A percentile compares a stretch with the other conserved stretches of the same genome.
phyloP scores from a whole-genome alignment of 2,329 filamentous ascomycete species.

The Cercospora sesami region DNA sequence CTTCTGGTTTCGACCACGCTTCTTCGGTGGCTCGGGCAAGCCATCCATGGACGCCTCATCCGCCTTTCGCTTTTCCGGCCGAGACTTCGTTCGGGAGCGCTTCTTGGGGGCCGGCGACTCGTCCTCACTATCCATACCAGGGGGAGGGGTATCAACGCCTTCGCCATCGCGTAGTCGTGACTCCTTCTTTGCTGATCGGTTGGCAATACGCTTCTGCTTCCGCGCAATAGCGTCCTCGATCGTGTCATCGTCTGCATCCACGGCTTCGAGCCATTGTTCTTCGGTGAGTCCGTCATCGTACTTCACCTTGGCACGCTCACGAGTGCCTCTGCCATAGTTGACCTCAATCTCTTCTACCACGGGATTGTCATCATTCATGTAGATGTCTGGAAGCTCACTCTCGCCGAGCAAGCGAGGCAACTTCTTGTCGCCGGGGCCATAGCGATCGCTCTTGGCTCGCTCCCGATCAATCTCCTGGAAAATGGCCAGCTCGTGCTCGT shows the following conservation, averaged over 20 bases:
- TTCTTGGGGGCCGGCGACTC: slow-evolving; percentile 72
- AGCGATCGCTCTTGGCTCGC: slow-evolving; percentile 63
- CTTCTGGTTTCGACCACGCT: slow-evolving; percentile 71
- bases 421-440: slow-evolving; percentile 67
- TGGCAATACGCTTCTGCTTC: slow-evolving; percentile 81
- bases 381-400: slow-evolving; percentile 88
- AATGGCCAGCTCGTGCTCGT: slow-evolving; percentile 70
- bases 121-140: slow-evolving; percentile 73
- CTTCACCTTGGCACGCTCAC: slow-evolving; percentile 89
- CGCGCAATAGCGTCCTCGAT: slow-evolving; percentile 90
- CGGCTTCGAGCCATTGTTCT: slow-evolving; percentile 97
- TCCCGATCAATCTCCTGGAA: slow-evolving; percentile 87
- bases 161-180: slow-evolving; percentile 37
- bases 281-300: slow-evolving; percentile 98
- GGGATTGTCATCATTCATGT: slow-evolving; percentile 81
- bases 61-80: slow-evolving; percentile 82
- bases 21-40: slow-evolving; percentile 73
- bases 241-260: slow-evolving; percentile 92
- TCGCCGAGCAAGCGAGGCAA: slow-evolving; percentile 82
- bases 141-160: slow-evolving; percentile 69
- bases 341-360: slow-evolving; percentile 78
- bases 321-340: slow-evolving; percentile 79
- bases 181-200: slow-evolving; percentile 70
- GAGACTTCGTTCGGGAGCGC: slow-evolving; percentile 74
- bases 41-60: slow-evolving; percentile 66